These are phyloP conservation scores for Berberis vulgaris DNA, from an alignment of 164 flowering plant genomes.

Conservation along the genomic window DNA sequence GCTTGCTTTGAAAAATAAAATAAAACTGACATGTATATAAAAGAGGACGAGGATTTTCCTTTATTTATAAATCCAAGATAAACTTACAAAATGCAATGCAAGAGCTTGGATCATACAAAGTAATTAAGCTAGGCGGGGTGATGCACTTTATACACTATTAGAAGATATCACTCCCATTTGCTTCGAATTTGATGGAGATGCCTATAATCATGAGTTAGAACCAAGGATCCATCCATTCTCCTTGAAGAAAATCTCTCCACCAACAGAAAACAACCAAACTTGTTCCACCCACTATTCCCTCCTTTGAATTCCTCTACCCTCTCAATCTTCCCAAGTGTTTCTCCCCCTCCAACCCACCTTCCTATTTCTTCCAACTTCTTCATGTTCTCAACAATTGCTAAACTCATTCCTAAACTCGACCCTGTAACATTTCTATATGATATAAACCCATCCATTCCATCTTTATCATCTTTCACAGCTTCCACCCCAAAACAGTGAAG, in stretches of 20 bases:
- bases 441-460: not conserved
- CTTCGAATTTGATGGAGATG: not conserved
- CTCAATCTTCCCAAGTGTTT: not conserved
- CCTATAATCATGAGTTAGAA: slow-evolving; percentile 1
- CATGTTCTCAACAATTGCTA: slow-evolving; percentile 1
- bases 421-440: not conserved
- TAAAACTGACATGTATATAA: too few relatives aligned
- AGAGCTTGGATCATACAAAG: too few relatives aligned
- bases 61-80: too few relatives aligned
- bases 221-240: not conserved
- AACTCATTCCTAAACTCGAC: not conserved
- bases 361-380: not conserved
- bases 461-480: not conserved
- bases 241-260: not conserved
- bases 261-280: not conserved
- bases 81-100: not conserved
- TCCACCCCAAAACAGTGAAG: not conserved
- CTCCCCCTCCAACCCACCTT: not conserved
- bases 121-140: too few relatives aligned
- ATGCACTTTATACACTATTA: not conserved
- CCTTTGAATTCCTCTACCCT: not conserved
- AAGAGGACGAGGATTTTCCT: too few relatives aligned
- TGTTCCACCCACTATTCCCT: not conserved
- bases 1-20: too few relatives aligned
- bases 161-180: slow-evolving; percentile 2